These are phyloP conservation scores for Senna tora DNA, from an alignment of 306 rosid species.

Conservation along the genomic window DNA sequence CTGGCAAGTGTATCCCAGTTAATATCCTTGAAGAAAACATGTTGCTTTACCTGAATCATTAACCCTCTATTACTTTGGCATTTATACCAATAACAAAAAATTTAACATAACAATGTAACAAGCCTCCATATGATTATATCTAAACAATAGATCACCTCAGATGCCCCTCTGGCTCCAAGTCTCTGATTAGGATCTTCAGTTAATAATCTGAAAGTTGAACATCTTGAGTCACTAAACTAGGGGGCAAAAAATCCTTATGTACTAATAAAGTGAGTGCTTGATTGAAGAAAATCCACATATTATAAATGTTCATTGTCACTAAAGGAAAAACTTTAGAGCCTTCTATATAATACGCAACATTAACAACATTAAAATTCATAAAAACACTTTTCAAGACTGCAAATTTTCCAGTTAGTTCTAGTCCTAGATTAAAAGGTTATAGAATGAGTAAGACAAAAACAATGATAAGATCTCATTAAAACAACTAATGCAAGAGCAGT, in stretches of 20 bases:
- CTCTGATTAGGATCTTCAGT: conserved; percentile 96
- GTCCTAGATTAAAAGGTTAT: background rate
- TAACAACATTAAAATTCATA: background rate
- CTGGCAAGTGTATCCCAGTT: conserved; percentile 99
- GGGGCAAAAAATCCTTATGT: conserved; percentile 13
- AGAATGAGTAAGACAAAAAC: conserved; percentile 5
- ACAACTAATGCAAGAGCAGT: background rate
- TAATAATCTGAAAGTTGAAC: conserved; percentile 67
- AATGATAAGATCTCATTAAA: background rate
- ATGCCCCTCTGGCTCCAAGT: conserved; percentile 93
- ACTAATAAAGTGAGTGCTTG: background rate
- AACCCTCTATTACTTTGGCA: conserved; percentile 34
- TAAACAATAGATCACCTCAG: conserved; percentile 66
- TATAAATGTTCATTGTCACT: background rate
- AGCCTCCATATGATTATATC: conserved; percentile 17
- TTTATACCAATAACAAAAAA: background rate
- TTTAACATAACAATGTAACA: conserved; percentile 32
- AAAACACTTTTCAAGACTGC: background rate
- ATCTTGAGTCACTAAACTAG: conserved; percentile 35
- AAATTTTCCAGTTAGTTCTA: background rate
- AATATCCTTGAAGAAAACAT: conserved; percentile 89
- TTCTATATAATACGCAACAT: background rate
- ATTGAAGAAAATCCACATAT: conserved; percentile 14
- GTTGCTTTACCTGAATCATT: conserved; percentile 84
- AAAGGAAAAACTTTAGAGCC: background rate